Percentiles rank a stretch among this genome's conserved stretches.
Evolutionary conservation across 176 grass and related monocot species (phyloP).

Genomic region (Aegilops speltoides): DNA sequence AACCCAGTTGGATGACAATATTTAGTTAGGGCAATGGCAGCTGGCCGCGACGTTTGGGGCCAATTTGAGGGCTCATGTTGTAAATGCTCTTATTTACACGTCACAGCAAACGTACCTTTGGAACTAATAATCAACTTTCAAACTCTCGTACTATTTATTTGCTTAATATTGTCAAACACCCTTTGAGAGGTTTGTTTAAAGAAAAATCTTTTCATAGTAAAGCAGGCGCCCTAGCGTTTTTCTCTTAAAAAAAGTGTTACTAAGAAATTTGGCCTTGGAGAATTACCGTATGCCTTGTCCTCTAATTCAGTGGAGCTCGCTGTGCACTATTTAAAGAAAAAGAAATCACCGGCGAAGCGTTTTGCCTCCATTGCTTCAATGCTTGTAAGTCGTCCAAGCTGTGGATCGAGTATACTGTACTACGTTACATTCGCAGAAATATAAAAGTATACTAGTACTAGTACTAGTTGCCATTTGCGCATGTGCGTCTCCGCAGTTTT

Average conservation of each 20-base stretch:
- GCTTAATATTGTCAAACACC: no score
- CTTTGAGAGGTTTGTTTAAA: background rate
- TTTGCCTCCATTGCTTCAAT: background rate
- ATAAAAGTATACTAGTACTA: background rate
- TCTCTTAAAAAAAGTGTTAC: no score
- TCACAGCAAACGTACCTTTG: no score
- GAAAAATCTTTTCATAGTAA: background rate
- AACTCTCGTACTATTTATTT: background rate
- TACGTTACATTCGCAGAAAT: background rate
- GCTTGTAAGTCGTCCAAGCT: background rate
- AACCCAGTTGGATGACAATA: no score
- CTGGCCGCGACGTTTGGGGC: no score
- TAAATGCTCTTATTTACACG: no score
- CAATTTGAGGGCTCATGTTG: no score
- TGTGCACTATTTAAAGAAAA: conserved; percentile 19
- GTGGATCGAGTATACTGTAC: no score
- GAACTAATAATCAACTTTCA: background rate
- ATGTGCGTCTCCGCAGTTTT: background rate
- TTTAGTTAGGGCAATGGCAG: no score
- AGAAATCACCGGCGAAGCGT: background rate
- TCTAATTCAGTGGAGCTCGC: background rate
- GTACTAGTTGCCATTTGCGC: background rate
- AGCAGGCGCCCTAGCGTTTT: no score
- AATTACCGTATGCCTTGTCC: background rate
- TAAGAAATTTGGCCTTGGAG: background rate